Evolutionary conservation across 192 early-diverging fungal genomes (phyloP), one percentile per base, ranked within the genome.

Genomic region (Spinellus fusiger): DNA sequence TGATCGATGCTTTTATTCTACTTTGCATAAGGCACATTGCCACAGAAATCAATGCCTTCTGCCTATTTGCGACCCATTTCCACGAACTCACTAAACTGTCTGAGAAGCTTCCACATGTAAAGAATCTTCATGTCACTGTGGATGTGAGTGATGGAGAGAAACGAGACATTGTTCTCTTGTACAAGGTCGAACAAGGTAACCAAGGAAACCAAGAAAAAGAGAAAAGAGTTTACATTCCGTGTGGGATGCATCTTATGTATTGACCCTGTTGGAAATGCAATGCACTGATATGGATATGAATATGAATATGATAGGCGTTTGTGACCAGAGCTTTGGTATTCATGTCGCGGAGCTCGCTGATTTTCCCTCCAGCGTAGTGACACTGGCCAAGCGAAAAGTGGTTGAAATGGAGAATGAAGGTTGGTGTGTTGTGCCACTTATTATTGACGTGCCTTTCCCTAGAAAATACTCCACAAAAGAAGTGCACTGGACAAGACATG

Each of bases 261-360:
- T 37, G 40, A 49, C 9, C 4, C 25, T 28, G 20, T 48, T 7
- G 23, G 40, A 31, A 38, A 9, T 37, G 20, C 53, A 16, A 3
- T 9, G 5, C 25, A n/a, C n/a, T n/a, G n/a, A n/a, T n/a, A n/a
- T n/a, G n/a, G n/a, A n/a, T n/a, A n/a, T n/a, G n/a, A n/a, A n/a
- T n/a, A n/a, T n/a, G n/a, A n/a, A n/a, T n/a, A n/a, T 4, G 20
- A 22, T 20, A 71, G 84, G 95, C 22, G 83, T 91, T 0, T 95
- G 93, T 66, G 94, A 97, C 70, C 91, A 98, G 69, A 94, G 91
- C 61, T 98, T 97, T 80, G 96, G 96, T 46, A 98, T 98, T 56
- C 94, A 98, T 69, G 96, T 98, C 20, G 96, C 96, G 0, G 90
- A 94, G 65, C 63, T 98, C 62, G 94, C 94, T 3, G 84, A 88